A percentile compares a stretch with the other conserved stretches of the same genome.
Conservation (phyloP, 2,329 filamentous ascomycete genomes). For the Cercospora zeina region DNA sequence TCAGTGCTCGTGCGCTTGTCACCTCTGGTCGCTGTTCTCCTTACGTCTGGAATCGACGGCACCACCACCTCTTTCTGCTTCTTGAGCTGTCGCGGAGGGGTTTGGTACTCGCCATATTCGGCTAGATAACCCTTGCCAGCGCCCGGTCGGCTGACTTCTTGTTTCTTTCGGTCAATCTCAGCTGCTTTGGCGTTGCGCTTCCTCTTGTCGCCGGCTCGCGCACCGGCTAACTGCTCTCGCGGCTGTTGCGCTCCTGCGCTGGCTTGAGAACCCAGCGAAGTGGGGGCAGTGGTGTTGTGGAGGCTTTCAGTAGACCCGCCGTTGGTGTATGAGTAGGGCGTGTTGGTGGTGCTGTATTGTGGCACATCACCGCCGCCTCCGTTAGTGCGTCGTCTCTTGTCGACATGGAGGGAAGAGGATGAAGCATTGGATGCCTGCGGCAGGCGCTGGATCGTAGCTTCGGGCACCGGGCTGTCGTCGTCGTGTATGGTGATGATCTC, state of each 20-base stretch:
- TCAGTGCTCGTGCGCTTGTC: slow-evolving; percentile 23
- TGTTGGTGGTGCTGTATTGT: slow-evolving; percentile 52
- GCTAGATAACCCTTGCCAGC: slow-evolving; percentile 37
- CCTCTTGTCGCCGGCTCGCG: slow-evolving; percentile 77
- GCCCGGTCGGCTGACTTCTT: slow-evolving; percentile 35
- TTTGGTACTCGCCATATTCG: slow-evolving; percentile 67
- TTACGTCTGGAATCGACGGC: slow-evolving; percentile 60
- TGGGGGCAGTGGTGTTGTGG: slow-evolving; percentile 76
- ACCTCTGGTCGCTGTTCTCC: slow-evolving; percentile 6
- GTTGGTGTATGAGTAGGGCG: slow-evolving; percentile 71
- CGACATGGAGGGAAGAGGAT: slow-evolving; percentile 54
- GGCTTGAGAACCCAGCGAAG: slow-evolving; percentile 71
- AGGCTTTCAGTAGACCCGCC: slow-evolving; percentile 52
- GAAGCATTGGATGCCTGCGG: slow-evolving; percentile 30
- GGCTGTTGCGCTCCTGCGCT: slow-evolving; percentile 49
- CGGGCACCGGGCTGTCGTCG: slow-evolving; percentile 41
- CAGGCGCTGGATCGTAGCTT: slow-evolving; percentile 27
- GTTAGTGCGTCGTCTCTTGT: slow-evolving; percentile 73
- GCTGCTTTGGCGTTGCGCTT: slow-evolving; percentile 66
- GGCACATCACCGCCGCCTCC: slow-evolving; percentile 32
- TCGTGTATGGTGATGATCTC: slow-evolving; percentile 57
- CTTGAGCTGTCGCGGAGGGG: slow-evolving; percentile 82
- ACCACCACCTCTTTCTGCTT: slow-evolving; percentile 72
- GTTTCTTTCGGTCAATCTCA: slow-evolving; percentile 37
- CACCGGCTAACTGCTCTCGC: slow-evolving; percentile 62